Conservation (phyloP, 1,284 basidiomycete genomes). For the Coniferiporia weirii region DNA sequence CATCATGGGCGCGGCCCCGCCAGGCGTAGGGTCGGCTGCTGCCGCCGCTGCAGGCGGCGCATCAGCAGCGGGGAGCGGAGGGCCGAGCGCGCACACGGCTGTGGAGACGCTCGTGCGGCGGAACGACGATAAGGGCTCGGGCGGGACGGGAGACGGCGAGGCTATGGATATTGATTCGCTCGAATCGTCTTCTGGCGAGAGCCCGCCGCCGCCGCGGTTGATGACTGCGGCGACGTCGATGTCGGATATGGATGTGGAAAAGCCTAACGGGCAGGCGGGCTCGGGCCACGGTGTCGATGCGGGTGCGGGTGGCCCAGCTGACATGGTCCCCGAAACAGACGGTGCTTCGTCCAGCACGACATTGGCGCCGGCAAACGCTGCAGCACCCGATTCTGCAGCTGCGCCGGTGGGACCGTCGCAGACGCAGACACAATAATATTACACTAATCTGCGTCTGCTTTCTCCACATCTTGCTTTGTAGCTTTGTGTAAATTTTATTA, state of each 20-base stretch:
- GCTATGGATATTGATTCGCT: conserved; percentile 8
- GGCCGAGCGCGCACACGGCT: conserved; percentile 16
- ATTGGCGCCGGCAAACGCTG: not conserved
- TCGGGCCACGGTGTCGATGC: not conserved
- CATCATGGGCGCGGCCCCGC: conserved; percentile 55
- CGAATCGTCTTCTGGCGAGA: not conserved
- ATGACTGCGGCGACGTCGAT: not conserved
- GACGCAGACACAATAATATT: not conserved
- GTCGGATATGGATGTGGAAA: not conserved
- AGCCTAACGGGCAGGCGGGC: not conserved
- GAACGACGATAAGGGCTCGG: not conserved
- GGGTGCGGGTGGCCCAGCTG: no score
- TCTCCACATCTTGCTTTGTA: not conserved
- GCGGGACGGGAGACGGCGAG: not conserved
- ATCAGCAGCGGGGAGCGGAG: conserved; percentile 15
- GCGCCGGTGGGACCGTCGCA: not conserved
- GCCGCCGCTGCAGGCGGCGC: conserved; percentile 30
- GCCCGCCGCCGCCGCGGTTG: not conserved
- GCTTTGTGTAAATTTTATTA: not conserved
- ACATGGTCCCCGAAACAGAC: not conserved
- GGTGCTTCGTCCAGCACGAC: not conserved
- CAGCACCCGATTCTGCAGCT: not conserved
- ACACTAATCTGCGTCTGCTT: not conserved
- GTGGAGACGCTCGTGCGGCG: conserved; percentile 7
- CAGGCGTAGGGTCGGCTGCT: conserved; percentile 56